Percentiles rank a stretch among this genome's conserved stretches.
phyloP scores from a whole-genome alignment of 805 yeast species.

The Novakomyces olei region DNA sequence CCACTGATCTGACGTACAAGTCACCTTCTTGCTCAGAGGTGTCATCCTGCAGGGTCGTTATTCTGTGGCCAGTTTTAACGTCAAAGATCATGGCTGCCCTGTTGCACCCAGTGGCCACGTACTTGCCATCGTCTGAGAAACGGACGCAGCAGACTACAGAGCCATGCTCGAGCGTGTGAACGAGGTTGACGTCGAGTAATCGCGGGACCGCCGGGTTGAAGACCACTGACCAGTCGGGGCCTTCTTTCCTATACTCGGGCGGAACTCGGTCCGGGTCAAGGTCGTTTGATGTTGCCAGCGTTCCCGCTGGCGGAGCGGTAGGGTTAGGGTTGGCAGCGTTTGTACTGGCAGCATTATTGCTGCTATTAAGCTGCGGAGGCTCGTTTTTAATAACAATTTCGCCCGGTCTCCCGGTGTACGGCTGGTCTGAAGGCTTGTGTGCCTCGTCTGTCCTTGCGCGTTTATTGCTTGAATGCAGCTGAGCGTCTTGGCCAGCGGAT shows the following conservation, averaged over 20 bases:
- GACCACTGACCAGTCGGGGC: conserved; percentile 60
- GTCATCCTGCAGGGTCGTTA: conserved; percentile 73
- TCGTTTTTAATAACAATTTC: not conserved
- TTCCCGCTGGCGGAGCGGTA: not conserved
- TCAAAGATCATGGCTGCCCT: conserved; percentile 85
- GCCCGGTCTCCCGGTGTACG: not conserved
- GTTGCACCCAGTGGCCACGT: conserved; percentile 90
- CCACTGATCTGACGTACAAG: conserved; percentile 80
- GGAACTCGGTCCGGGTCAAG: not conserved
- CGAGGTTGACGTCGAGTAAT: conserved; percentile 61
- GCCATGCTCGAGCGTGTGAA: conserved; percentile 75
- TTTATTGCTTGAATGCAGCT: not conserved
- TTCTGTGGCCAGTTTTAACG: conserved; percentile 74
- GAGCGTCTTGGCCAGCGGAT: not conserved
- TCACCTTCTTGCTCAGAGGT: conserved; percentile 50
- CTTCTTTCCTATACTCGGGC: not conserved
- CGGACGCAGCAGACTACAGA: conserved; percentile 94
- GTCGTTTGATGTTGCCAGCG: not conserved
- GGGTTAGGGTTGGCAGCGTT: not conserved
- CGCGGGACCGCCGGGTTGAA: conserved; percentile 73
- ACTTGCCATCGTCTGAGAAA: conserved; percentile 76
- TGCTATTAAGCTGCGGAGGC: not conserved
- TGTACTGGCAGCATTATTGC: not conserved
- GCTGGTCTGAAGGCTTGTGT: not conserved
- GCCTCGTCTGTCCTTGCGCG: not conserved